phyloP scores from a whole-genome alignment of 139 green algal species.

The Micromonas pusilla region DNA sequence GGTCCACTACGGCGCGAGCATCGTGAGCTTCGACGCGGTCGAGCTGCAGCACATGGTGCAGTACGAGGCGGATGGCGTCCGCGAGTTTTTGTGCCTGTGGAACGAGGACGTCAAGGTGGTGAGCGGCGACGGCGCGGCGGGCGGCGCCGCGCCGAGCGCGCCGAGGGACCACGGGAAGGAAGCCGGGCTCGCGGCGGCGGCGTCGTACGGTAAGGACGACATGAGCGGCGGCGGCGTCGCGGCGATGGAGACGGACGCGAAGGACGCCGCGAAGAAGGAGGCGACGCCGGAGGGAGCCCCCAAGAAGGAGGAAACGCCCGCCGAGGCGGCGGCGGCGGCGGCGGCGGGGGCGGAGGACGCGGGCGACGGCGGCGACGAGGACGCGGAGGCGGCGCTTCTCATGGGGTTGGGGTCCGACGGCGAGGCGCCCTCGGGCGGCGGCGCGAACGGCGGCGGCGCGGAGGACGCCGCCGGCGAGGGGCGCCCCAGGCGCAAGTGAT shows the following conservation, averaged over 20 bases:
- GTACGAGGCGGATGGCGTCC: constrained; percentile 10
- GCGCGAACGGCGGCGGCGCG: too few species aligned
- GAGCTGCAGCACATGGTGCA: constrained; percentile 6
- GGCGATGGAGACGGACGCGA: too few species aligned
- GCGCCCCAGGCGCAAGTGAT: too few species aligned
- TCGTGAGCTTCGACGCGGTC: background rate
- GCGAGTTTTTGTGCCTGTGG: constrained; percentile 10
- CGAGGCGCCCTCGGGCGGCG: background rate
- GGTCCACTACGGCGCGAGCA: background rate
- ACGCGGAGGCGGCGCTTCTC: too few species aligned
- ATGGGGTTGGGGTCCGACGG: background rate
- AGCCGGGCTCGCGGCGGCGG: background rate
- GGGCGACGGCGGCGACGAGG: background rate
- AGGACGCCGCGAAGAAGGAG: too few species aligned
- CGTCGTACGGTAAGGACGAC: background rate
- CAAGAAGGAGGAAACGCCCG: background rate
- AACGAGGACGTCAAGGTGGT: constrained; percentile 15
- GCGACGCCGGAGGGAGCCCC: background rate
- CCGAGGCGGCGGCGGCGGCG: background rate
- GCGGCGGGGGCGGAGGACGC: background rate
- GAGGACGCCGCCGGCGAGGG: too few species aligned
- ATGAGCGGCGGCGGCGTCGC: background rate
- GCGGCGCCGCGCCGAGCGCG: too few species aligned
- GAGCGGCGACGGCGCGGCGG: background rate
- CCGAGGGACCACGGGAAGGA: background rate